Evolutionary conservation across 768 basidiomycete species (phyloP), one percentile per base, ranked within the genome.

Genomic region (Lactarius deliciosus): DNA sequence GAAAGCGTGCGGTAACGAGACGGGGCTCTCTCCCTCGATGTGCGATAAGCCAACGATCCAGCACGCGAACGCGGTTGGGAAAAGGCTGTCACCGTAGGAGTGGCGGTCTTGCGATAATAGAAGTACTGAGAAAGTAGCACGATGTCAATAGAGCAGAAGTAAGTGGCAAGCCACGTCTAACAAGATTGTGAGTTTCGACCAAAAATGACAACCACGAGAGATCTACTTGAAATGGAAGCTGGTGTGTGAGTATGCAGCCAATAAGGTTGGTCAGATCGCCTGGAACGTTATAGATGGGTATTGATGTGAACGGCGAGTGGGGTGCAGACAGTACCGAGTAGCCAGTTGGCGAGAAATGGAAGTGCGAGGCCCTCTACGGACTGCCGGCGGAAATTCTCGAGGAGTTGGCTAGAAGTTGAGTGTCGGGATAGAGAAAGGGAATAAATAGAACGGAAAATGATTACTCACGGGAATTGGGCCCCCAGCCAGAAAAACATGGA

Each of bases 211-310:
- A 30, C 60, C 45, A 22, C 25, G 18, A 41, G 57, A 64, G 43
- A 15, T 0, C 72, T 76, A 93, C 94, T 79, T 98, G 96, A 76
- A 99, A 98, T 25, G 94, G 94, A 18, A 97, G 82, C 74, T 98
- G 97, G 72, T 90, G 84, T 3, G 97, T 98, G 63, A 99, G 80
- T 66, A 98, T 78, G 74, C 94, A 95, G 11, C 94, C 96, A 65
- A 98, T 76, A 36, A 98, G 83, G 76, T 98, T 98, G 22, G 95
- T 94, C 28, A 91, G 79, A 78, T 99, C 97, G 58, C 96, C 96
- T 91, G 75, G 41, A 47, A 30, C 18, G 32, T 13, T 0, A 28
- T 22, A 45, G 32, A 72, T 45, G 34, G 47, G 20, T 16, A n/a
- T 38, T 32, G 57, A 41, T 1, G 11, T 25, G 30, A 36, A 28